Base-by-base conservation (phyloP, 2,329 filamentous ascomycete species). In the Ophiostoma novo-ulmi region DNA sequence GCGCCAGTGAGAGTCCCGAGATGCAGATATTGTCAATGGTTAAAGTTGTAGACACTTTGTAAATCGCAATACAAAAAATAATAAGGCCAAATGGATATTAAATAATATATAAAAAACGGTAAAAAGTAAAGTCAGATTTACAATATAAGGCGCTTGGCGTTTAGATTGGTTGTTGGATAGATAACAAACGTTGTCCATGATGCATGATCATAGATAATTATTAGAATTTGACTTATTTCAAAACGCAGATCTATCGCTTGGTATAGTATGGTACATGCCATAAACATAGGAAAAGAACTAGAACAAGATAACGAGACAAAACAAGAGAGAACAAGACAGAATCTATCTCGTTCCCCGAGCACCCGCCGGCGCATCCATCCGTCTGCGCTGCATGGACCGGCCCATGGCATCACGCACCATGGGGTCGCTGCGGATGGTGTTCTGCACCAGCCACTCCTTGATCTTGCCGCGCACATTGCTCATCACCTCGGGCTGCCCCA, bases 361-460 rank as follows among this genome's bases (percentile, higher is more conserved):
- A 2, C 89, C 88, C 20, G 84, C 83, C 1, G 89, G 89, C 17
- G 85, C 89, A 76, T 89, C 87, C 17, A 83, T 78, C 74, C 89
- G 84, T 75, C 88, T 81, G 77, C 84, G 88, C 77, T 87, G 85
- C 71, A 94, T 80, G 38, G 89, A 88, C 71, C 84, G 85, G 35
- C 88, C 88, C 75, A 97, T 84, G 0, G 93, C 93, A 78, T 92
- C 89, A 75, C 89, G 86, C 10, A 98, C 94, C 80, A 94, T 92
- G 0, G 89, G 89, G 79, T 94, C 91, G 67, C 86, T 88, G 74
- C 88, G 85, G 72, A 96, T 91, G 17, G 89, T 94, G 77, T 96
- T 96, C 78, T 96, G 89, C 68, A 97, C 88, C 75, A 98, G 82
- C 85, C 93, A 97, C 76, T 95, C 92, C 80, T 89, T 91, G 80